Base-by-base conservation (phyloP, 306 rosid genomes). In the Mimosa bimucronata region DNA sequence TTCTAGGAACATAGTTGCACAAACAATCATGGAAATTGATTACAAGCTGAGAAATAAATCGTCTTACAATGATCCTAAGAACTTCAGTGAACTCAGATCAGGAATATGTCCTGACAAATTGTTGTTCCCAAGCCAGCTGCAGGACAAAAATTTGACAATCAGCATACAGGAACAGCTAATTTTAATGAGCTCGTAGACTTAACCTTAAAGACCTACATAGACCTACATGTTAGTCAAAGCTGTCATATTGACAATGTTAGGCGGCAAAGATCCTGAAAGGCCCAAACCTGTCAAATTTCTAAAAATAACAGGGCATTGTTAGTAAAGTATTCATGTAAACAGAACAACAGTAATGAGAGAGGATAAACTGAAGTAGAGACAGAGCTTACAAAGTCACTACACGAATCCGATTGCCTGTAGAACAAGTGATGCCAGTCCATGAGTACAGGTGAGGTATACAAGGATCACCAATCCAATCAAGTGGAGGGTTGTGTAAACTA, bases 391-490 rank as follows among this genome's bases (percentile, higher is more conserved):
- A 77, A 52, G 94, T 77, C 72, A 88, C 74, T 58, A 96, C 90
- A 44, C 99, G 97, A 80, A 85, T 83, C 58, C 83, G 86, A 41
- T 87, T 77, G 68, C 97, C 97, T 37, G 60, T 81, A 2, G 98
- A 90, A 81, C 99, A 96, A 30, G 89, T 81, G 87, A 96, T 79
- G 80, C 99, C 99, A 3, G 92, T 93, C 99, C 98, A 93, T 29
- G 94, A 85, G 79, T 93, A 96, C 68, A 79, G 80, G 23, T 23
- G 85, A 77, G 98, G 98, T 85, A 85, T 25, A 75, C 99, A 93
- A 46, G 99, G 99, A 86, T 96, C 98, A 14, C 98, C 99, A 85
- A 73, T 90, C 99, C 97, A 96, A 79, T 85, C 93, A 60, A 70
- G 78, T 66, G 97, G 99, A 83, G 88, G 85, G 77, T 90, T 93